Evolutionary conservation across 257 asterid genomes (phyloP).

Genomic region (Salvia miltiorrhiza): DNA sequence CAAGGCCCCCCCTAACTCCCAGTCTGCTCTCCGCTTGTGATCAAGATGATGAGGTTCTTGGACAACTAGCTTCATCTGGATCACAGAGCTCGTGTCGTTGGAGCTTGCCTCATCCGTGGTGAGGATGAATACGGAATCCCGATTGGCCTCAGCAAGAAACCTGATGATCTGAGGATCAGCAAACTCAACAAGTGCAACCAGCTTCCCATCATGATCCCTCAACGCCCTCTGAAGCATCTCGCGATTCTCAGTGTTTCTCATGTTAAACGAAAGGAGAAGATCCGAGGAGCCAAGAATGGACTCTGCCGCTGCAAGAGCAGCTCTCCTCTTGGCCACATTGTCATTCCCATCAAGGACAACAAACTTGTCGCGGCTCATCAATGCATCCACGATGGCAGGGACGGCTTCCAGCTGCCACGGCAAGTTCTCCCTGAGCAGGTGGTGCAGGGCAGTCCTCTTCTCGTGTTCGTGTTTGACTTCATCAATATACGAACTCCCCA

Average conservation of each 20-base stretch:
- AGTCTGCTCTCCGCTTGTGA: slow-evolving; percentile 52
- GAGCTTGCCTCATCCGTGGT: slow-evolving; percentile 28
- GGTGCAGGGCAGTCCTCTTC: slow-evolving; percentile 16
- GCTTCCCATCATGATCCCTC: slow-evolving; percentile 28
- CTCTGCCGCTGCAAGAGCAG: slow-evolving; percentile 54
- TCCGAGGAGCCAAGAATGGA: slow-evolving; percentile 59
- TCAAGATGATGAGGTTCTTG: slow-evolving; percentile 36
- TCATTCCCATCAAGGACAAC: slow-evolving; percentile 70
- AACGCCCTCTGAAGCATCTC: slow-evolving; percentile 49
- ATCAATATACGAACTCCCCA: slow-evolving; percentile 51
- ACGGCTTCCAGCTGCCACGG: slow-evolving; percentile 70
- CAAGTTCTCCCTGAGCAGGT: slow-evolving; percentile 44
- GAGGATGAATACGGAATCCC: slow-evolving; percentile 38
- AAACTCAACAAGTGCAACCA: slow-evolving; percentile 54
- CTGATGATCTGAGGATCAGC: slow-evolving; percentile 45
- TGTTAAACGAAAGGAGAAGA: slow-evolving; percentile 38
- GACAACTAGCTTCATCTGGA: slow-evolving; percentile 45
- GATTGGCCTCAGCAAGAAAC: slow-evolving; percentile 34
- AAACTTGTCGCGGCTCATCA: slow-evolving; percentile 40
- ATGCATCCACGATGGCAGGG: slow-evolving; percentile 40
- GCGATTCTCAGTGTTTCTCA: slow-evolving; percentile 29
- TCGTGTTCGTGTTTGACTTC: slow-evolving; percentile 22
- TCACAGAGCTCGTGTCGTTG: slow-evolving; percentile 15
- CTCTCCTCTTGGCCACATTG: slow-evolving; percentile 43
- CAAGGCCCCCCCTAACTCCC: slow-evolving; percentile 33